phyloP scores from a whole-genome alignment of 78 protist genomes.

The Anaeramoeba flamelloides region DNA sequence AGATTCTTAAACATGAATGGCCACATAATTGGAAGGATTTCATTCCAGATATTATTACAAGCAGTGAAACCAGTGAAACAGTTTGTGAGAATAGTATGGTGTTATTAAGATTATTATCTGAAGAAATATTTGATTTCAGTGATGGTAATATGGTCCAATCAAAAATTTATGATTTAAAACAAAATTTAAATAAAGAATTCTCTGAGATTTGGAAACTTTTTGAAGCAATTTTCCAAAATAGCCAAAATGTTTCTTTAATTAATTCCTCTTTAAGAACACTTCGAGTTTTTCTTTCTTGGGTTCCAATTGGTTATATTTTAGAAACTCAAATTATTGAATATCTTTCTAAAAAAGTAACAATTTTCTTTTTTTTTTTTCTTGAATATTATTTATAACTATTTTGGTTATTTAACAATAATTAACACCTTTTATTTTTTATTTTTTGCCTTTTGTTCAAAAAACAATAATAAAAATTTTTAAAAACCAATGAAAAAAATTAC shows the following conservation, averaged over 20 bases:
- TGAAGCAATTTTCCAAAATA: slow-evolving; percentile 18
- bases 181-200: slow-evolving; percentile 62
- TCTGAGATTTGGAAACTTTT: slow-evolving; percentile 31
- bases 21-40: slow-evolving; percentile 82
- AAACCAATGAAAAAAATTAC: too few species aligned
- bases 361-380: too few species aligned
- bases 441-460: too few species aligned
- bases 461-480: too few species aligned
- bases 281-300: too few species aligned
- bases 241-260: slow-evolving; percentile 25
- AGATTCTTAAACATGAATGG: slow-evolving; percentile 94
- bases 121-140: neutral
- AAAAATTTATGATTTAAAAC: slow-evolving; percentile 55
- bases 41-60: slow-evolving; percentile 69
- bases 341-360: too few species aligned
- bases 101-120: slow-evolving; percentile 54
- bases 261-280: too few species aligned
- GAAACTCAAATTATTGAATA: too few species aligned
- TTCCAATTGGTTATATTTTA: too few species aligned
- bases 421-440: too few species aligned
- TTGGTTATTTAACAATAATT: too few species aligned
- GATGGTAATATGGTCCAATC: neutral
- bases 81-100: slow-evolving; percentile 87
- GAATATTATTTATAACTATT: too few species aligned
- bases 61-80: slow-evolving; percentile 52